Evolutionary conservation across 148 eudicot genomes (phyloP), one percentile per base, ranked within the genome.

Genomic region (Amaranthus palmeri): DNA sequence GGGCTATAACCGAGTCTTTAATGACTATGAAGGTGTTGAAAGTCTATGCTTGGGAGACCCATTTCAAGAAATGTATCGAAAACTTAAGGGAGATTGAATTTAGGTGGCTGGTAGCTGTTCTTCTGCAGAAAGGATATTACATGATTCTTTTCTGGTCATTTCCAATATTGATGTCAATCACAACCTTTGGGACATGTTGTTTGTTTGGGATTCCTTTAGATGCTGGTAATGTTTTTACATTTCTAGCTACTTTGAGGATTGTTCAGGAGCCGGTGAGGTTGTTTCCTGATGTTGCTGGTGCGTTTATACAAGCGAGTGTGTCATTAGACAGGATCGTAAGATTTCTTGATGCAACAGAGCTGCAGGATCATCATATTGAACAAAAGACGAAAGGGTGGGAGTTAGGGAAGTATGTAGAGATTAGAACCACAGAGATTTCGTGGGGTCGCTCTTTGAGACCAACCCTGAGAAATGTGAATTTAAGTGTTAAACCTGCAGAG

Each of bases 1-100:
- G 75, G 74, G 79, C 83, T 17, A 84, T 78, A 12, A 54, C 88
- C 0, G 88, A 85, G 69, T 78, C 86, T n/a, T 66, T 86, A 17
- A 62, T 71, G 8, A 86, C 72, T 56, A 86, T 88, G 88, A 88
- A 82, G 76, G 80, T 86, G 15, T 68, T 86, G 14, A 88, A 88
- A 76, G 73, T 86, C 13, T 84, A 88, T 71, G 85, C 93, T 51
- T 86, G 90, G 88, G 93, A 88, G 73, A 77, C 69, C 14, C 86
- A 82, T 66, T 88, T 82, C 70, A 76, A 70, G 68, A 73, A 73
- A 36, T 52, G 41, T 4, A 72, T 83, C 3, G 81, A 86, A 47
- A 18, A 46, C 66, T 47, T 86, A 40, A 83, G 90, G 68, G 66
- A 75, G 41, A 77, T 62, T 5, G 90, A 88, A 62, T 63, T 56